Evolutionary conservation across 768 basidiomycete genomes (phyloP).

Genomic region (Russula foetens): DNA sequence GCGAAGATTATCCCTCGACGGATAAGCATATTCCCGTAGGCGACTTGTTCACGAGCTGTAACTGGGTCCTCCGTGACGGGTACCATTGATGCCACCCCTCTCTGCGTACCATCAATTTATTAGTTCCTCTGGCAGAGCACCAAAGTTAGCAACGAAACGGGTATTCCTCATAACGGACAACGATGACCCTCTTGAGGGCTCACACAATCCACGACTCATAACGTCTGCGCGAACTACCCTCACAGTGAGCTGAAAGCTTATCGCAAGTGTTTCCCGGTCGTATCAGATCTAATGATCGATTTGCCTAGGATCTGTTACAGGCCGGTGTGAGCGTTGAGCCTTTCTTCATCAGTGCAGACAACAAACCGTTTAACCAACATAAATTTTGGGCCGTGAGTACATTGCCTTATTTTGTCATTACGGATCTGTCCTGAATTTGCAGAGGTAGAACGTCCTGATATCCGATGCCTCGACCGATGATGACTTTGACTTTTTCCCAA

Average conservation of each 20-base stretch:
- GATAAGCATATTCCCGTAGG: conserved; percentile 66
- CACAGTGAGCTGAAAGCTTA: conserved; percentile 35
- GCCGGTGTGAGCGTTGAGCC: conserved; percentile 76
- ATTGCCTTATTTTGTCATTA: background rate
- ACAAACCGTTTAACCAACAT: conserved; percentile 58
- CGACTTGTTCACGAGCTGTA: conserved; percentile 86
- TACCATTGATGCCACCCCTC: conserved; percentile 28
- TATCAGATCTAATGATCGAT: background rate
- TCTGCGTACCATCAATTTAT: background rate
- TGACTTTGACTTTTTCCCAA: conserved; percentile 41
- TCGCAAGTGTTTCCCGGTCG: background rate
- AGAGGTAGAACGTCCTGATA: conserved; percentile 48
- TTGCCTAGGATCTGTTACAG: conserved; percentile 65
- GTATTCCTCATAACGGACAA: conserved; percentile 91
- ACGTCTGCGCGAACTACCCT: conserved; percentile 68
- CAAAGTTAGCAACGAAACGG: conserved; percentile 85
- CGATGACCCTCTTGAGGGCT: conserved; percentile 60
- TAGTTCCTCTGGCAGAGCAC: conserved; percentile 41
- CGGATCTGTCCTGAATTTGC: background rate
- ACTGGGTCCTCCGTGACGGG: conserved; percentile 86
- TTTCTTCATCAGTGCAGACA: conserved; percentile 73
- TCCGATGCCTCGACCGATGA: conserved; percentile 49
- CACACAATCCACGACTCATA: conserved; percentile 48
- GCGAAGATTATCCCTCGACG: conserved; percentile 54
- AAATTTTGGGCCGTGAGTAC: conserved; percentile 72